A percentile compares a stretch with the other conserved stretches of the same genome.
These are phyloP conservation scores for Peronospora destructor DNA, from an alignment of 352 stramenopile genomes.

Conservation along the genomic window DNA sequence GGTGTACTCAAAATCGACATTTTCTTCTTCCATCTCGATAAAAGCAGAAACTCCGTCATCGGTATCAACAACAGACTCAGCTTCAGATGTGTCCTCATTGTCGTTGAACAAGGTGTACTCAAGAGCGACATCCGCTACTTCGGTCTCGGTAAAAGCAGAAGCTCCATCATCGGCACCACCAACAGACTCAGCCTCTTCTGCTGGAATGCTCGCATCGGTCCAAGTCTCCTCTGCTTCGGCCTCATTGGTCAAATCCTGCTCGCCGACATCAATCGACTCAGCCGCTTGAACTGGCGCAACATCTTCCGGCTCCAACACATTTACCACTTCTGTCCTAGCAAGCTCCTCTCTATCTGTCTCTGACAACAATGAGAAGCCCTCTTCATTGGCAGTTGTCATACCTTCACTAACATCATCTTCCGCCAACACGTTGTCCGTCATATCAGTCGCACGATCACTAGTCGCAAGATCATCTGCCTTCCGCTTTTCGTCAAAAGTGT, in stretches of 20 bases:
- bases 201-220: background rate
- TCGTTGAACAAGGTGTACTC: background rate
- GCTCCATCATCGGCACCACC: background rate
- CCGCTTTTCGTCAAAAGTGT: background rate
- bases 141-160: background rate
- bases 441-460: background rate
- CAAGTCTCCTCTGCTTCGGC: background rate
- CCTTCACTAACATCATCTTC: conserved; percentile 8
- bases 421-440: background rate
- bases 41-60: background rate
- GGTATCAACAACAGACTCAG: background rate
- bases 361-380: background rate
- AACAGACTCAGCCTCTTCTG: conserved; percentile 5
- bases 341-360: conserved; percentile 5
- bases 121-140: conserved; percentile 1
- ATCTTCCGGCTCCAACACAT: conserved; percentile 2
- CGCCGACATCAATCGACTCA: background rate
- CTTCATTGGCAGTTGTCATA: background rate
- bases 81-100: background rate
- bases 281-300: background rate
- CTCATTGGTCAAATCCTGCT: background rate
- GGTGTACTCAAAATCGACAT: background rate
- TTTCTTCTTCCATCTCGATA: conserved; percentile 2
- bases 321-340: background rate
- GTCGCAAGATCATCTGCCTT: background rate